phyloP scores from a whole-genome alignment of 1,139 yeast genomes.

The Kurtzmaniella quercitrusa region DNA sequence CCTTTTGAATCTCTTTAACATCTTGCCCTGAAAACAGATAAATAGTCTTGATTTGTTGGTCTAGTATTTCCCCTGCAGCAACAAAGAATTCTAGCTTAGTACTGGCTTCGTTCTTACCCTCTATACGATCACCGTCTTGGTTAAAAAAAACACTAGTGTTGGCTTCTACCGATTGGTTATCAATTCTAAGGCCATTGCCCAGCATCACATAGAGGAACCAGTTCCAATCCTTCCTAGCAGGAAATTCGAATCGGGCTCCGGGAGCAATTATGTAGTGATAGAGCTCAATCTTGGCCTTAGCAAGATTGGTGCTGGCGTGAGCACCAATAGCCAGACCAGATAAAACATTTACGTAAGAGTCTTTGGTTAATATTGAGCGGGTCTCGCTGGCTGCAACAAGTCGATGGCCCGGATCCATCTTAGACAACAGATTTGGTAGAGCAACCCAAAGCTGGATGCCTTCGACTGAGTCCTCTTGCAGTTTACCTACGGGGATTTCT shows the following conservation, averaged over 20 bases:
- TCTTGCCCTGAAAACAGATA: slow-evolving; percentile 86
- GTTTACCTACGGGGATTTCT: slow-evolving; percentile 22
- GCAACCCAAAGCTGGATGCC: slow-evolving; percentile 29
- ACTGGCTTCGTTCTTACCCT: slow-evolving; percentile 40
- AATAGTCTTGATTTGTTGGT: slow-evolving; percentile 78
- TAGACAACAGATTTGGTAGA: slow-evolving; percentile 21
- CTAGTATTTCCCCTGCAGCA: slow-evolving; percentile 71
- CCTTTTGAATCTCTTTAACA: slow-evolving; percentile 58
- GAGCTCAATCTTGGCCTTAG: slow-evolving; percentile 25
- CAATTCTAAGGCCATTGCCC: slow-evolving; percentile 41
- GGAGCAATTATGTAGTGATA: slow-evolving; percentile 48
- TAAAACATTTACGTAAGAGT: slow-evolving; percentile 20
- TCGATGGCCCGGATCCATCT: slow-evolving; percentile 22
- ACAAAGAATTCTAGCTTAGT: slow-evolving; percentile 55
- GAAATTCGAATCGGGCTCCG: slow-evolving; percentile 50
- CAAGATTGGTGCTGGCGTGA: slow-evolving; percentile 20
- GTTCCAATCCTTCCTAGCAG: slow-evolving; percentile 57
- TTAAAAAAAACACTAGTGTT: slow-evolving; percentile 61
- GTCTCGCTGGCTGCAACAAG: slow-evolving; percentile 24
- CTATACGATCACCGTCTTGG: slow-evolving; percentile 56
- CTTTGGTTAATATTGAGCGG: slow-evolving; percentile 16
- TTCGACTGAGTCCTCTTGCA: slow-evolving; percentile 10
- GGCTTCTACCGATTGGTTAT: slow-evolving; percentile 35
- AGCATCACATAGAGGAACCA: slow-evolving; percentile 66
- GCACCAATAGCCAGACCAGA: slow-evolving; percentile 22